phyloP scores from a whole-genome alignment of 23 red algal species.

The Agarophyton chilense region DNA sequence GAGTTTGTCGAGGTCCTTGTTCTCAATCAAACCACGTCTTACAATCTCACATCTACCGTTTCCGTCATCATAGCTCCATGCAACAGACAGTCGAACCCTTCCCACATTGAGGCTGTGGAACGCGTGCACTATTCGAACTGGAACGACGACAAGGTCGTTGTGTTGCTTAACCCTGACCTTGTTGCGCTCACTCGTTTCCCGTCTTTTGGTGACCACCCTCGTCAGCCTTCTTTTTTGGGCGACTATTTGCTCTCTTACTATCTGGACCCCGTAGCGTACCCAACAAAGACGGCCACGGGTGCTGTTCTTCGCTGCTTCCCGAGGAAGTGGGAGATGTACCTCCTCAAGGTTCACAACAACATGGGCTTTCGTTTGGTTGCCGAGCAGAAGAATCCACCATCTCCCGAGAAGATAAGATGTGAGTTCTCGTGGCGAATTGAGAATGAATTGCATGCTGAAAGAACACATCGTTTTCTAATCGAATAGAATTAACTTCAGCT shows the following conservation, averaged over 20 bases:
- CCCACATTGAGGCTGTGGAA: conserved; percentile 63
- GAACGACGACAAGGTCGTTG: conserved; percentile 20
- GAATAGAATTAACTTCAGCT: neutral
- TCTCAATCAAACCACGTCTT: neutral
- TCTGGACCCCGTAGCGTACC: conserved; percentile 52
- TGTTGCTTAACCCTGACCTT: conserved; percentile 58
- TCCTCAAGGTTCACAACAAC: conserved; percentile 34
- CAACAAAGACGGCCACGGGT: conserved; percentile 39
- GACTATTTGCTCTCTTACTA: conserved; percentile 69
- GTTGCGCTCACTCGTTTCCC: conserved; percentile 39
- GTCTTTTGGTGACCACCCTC: conserved; percentile 17
- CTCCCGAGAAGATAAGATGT: conserved; percentile 39
- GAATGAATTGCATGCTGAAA: neutral
- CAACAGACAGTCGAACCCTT: conserved; percentile 43
- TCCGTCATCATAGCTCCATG: conserved; percentile 47
- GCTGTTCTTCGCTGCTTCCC: conserved; percentile 69
- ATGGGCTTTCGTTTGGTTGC: conserved; percentile 57
- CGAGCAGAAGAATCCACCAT: conserved; percentile 36
- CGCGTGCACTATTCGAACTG: conserved; percentile 60
- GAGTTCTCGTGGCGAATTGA: conserved; percentile 65
- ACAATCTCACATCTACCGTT: conserved; percentile 21
- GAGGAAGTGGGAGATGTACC: conserved; percentile 72
- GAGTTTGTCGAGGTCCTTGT: conserved; percentile 18
- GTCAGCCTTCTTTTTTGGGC: conserved; percentile 45
- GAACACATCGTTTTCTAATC: neutral